These are phyloP conservation scores for Pulicaria dysenterica DNA, from an alignment of 129 eudicot genomes.

Conservation along the genomic window DNA sequence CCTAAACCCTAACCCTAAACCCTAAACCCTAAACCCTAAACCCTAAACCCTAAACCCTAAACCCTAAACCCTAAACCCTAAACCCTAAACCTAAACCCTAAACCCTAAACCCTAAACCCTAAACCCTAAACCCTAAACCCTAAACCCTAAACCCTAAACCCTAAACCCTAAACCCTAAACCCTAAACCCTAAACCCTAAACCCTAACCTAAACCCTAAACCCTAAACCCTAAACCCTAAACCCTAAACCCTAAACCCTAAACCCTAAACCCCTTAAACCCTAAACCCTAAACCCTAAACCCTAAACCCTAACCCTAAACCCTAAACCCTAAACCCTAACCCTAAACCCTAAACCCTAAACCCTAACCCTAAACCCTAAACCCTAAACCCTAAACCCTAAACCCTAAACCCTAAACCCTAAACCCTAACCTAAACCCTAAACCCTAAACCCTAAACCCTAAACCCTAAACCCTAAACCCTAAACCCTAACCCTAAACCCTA, in stretches of 20 bases:
- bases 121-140: neutral
- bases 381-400: neutral
- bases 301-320: neutral
- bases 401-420: neutral
- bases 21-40: neutral
- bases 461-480: neutral
- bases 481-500: neutral
- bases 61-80: neutral
- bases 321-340: neutral
- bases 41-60: neutral
- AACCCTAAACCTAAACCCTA: neutral
- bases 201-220: neutral
- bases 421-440: too few relatives aligned
- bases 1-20: neutral
- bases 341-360: neutral
- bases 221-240: slow-evolving; percentile 2
- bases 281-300: neutral
- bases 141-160: neutral
- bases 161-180: neutral
- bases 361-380: neutral
- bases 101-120: neutral
- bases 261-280: too few relatives aligned
- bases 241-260: neutral
- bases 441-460: neutral
- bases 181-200: neutral